Base-by-base conservation (phyloP, 495 filamentous ascomycete genomes). In the Aspergillus affinis region DNA sequence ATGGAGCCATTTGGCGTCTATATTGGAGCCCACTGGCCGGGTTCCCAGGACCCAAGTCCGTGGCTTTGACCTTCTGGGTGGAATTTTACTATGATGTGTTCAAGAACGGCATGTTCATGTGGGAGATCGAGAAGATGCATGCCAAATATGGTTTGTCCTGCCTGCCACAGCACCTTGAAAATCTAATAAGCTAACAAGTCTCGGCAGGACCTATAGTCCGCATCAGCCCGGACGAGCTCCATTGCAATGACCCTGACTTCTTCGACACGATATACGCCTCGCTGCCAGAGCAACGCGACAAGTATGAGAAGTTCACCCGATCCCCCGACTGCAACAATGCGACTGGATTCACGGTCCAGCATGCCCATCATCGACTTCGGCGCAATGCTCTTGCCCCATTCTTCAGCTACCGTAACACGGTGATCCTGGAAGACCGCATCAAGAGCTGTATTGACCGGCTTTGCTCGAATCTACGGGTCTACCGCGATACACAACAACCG, bases 31-130 rank as follows among this genome's bases (percentile, higher is more conserved):
- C 51, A 4, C 27, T 53, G 12, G 17, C n/a, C 17, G 27, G n/a
- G 17, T 36, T 53, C 20, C 51, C 51, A 18, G 51, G 51, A 6
- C 51, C 51, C 12, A 53, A 53, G 15, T 19, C 36, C 17, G 51
- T 20, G 20, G 27, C 51, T 10, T 7, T 53, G 17, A 53, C 51
- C 9, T n/a, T 7, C 15, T 36, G 29, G 13, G 29, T 32, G n/a
- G 51, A 53, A 27, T 32, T 36, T 20, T 53, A 53, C 51, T 53
- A 10, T 12, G 23, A 29, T 7, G 6, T 53, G 23, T 12, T 53
- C 6, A 53, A 53, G 3, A 13, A 41, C 6, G 51, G 51, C 20
- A 29, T 32, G 36, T 53, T 53, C 27, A 19, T 53, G n/a, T 53
- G 51, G 51, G 51, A 53, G 41, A 20, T 53, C 8, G 27, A 36